Base-by-base conservation (phyloP, 2,329 filamentous ascomycete species). In the Calycina marina region DNA sequence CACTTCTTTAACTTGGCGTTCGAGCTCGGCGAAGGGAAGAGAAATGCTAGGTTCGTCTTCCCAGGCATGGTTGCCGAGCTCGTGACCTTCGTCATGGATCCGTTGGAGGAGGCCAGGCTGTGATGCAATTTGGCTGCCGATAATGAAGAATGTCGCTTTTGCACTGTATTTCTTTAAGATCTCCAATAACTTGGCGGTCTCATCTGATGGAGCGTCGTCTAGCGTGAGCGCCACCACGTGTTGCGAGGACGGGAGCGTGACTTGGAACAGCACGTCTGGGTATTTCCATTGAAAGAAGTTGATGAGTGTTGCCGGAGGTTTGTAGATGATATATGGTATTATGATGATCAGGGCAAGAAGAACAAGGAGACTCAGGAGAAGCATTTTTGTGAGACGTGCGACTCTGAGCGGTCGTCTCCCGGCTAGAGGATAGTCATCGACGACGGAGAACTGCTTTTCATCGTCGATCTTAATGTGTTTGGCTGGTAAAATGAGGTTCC, bases 21-120 rank as follows among this genome's bases (percentile, higher is more conserved):
- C 56, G 1, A 93, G 66, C 39, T 68, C 63, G 1, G 58, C 58
- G 31, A 74, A 63, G 25, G 62, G 56, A 15, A 93, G 61, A 0
- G 61, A 60, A 27, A 69, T 63, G 6, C 76, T 77, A 0, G 83
- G 73, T 59, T 90, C 82, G 55, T 93, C 85, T 52, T 74, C 69
- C 82, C 90, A 86, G 6, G 80, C 85, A 56, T 93, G 85, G 56
- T 93, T 93, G 14, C 70, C 85, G 3, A 93, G 61, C 59, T 85
- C 79, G 52, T 79, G 70, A 14, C 74, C 75, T 30, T 57, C 60
- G 22, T 60, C 58, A n/a, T 81, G 60, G 2, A 80, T 58, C 24
- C 68, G 60, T 26, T 63, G 56, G 18, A 84, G 60, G 3, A 65
- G 54, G 4, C 60, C 57, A 48, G 76, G 65, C 3, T 59, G 54